These are phyloP conservation scores for Cupressus sempervirens DNA, from an alignment of 75 land plant genomes.

Conservation along the genomic window DNA sequence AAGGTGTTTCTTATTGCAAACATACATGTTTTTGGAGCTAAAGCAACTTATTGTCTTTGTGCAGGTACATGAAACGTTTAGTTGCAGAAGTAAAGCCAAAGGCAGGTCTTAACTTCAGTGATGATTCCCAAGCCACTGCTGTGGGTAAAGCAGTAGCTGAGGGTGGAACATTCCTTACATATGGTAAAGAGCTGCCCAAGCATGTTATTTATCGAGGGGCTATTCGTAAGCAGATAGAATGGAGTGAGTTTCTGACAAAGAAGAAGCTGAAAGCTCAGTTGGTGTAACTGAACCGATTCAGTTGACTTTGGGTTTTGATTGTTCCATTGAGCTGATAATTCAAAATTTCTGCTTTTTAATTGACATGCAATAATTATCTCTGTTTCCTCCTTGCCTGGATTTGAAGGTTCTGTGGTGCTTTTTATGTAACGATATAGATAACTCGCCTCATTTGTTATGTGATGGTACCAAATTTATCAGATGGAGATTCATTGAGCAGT, in stretches of 20 bases:
- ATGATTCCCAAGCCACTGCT: conserved; percentile 40
- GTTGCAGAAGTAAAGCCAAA: conserved; percentile 36
- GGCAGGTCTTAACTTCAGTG: conserved; percentile 26
- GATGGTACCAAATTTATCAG: neutral
- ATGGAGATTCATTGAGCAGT: neutral
- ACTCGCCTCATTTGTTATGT: neutral
- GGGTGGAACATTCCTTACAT: conserved; percentile 39
- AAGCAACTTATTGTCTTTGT: neutral
- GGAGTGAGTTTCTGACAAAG: conserved; percentile 25
- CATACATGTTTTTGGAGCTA: neutral
- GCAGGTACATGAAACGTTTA: conserved; percentile 49
- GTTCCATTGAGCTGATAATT: neutral
- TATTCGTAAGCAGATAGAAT: conserved; percentile 26
- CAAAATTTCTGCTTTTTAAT: neutral
- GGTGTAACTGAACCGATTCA: conserved; percentile 2
- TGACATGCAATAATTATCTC: neutral
- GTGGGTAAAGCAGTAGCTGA: conserved; percentile 31
- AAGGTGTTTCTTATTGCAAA: neutral
- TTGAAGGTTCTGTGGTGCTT: neutral
- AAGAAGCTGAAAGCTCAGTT: conserved; percentile 35
- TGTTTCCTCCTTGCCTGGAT: neutral
- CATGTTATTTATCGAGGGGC: conserved; percentile 37
- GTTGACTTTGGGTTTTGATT: neutral
- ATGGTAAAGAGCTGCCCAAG: conserved; percentile 32
- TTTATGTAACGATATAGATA: neutral